Conservation (phyloP, 345 rosid genomes). For the Chamaenerion angustifolium region DNA sequence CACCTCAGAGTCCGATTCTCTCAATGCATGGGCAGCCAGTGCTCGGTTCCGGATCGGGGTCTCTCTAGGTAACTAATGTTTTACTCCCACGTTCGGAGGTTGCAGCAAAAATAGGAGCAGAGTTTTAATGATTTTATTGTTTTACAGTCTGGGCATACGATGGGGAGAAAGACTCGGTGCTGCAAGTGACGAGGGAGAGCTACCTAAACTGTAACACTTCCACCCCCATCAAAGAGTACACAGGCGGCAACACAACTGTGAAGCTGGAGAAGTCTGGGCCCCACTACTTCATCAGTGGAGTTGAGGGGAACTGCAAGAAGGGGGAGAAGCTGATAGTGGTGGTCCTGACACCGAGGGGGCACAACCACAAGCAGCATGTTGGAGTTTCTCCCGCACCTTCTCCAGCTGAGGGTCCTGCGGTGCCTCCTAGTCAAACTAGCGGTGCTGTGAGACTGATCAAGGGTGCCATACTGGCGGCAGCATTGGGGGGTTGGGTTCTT, state of each 20-base stretch:
- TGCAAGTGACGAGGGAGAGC: slow-evolving; percentile 48
- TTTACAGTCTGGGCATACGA: slow-evolving; percentile 29
- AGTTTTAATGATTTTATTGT: not conserved
- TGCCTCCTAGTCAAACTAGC: slow-evolving; percentile 41
- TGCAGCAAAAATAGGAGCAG: not conserved
- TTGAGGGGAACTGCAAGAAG: slow-evolving; percentile 51
- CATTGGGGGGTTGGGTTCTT: too few species aligned
- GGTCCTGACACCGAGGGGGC: slow-evolving; percentile 29
- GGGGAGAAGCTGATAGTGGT: slow-evolving; percentile 65
- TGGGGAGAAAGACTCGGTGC: slow-evolving; percentile 50
- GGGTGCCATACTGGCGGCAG: slow-evolving; percentile 1
- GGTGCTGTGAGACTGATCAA: slow-evolving; percentile 15
- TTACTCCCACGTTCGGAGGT: not conserved
- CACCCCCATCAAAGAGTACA: slow-evolving; percentile 41
- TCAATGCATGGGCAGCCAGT: slow-evolving; percentile 61
- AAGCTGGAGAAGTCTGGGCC: slow-evolving; percentile 47
- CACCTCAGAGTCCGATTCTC: slow-evolving; percentile 57
- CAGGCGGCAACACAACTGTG: slow-evolving; percentile 59
- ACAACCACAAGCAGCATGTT: slow-evolving; percentile 8
- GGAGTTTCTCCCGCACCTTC: slow-evolving; percentile 64
- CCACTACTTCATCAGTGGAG: slow-evolving; percentile 71
- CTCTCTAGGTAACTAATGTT: slow-evolving; percentile 30
- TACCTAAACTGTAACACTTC: slow-evolving; percentile 50
- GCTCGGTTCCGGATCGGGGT: slow-evolving; percentile 54
- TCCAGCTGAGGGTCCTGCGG: slow-evolving; percentile 45